phyloP scores from a whole-genome alignment of 2,329 filamentous ascomycete genomes.

The Neospermospora avenae region DNA sequence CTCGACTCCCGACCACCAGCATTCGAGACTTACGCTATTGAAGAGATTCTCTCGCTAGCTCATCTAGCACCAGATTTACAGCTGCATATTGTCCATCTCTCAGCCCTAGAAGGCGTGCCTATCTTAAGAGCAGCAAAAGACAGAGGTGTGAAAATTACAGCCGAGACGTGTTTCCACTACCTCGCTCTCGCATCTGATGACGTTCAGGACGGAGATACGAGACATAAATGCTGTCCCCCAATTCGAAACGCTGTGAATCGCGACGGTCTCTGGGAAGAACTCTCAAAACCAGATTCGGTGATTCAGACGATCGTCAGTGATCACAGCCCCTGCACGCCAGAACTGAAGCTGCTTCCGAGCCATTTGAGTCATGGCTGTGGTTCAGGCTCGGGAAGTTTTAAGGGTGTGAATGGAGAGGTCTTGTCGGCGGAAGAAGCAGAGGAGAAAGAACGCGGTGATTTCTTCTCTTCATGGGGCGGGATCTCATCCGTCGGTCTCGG shows the following conservation, averaged over 20 bases:
- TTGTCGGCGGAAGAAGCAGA: slow-evolving; percentile 36
- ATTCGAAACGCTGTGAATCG: slow-evolving; percentile 65
- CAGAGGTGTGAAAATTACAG: slow-evolving; percentile 65
- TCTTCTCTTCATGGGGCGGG: slow-evolving; percentile 95
- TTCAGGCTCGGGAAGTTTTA: slow-evolving; percentile 19
- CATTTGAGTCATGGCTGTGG: slow-evolving; percentile 44
- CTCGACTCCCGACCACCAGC: slow-evolving; percentile 82
- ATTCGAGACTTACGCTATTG: slow-evolving; percentile 89
- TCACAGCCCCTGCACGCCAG: slow-evolving; percentile 93
- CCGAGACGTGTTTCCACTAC: slow-evolving; percentile 77
- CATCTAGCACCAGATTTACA: slow-evolving; percentile 76
- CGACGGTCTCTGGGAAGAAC: slow-evolving; percentile 70
- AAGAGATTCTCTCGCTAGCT: slow-evolving; percentile 79
- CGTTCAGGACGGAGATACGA: slow-evolving; percentile 64
- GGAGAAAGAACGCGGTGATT: slow-evolving; percentile 63
- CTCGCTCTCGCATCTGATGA: slow-evolving; percentile 65
- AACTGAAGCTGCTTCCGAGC: slow-evolving; percentile 81
- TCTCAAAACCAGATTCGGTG: slow-evolving; percentile 68
- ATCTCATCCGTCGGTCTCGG: slow-evolving; percentile 93
- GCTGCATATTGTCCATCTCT: slow-evolving; percentile 80
- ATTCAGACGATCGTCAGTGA: slow-evolving; percentile 92
- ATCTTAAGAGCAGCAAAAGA: slow-evolving; percentile 59
- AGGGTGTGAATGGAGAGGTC: slow-evolving; percentile 28
- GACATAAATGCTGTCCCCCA: slow-evolving; percentile 72
- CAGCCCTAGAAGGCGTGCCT: slow-evolving; percentile 65